Evolutionary conservation across 139 green algal species (phyloP).

Genomic region (Monoraphidium neglectum): DNA sequence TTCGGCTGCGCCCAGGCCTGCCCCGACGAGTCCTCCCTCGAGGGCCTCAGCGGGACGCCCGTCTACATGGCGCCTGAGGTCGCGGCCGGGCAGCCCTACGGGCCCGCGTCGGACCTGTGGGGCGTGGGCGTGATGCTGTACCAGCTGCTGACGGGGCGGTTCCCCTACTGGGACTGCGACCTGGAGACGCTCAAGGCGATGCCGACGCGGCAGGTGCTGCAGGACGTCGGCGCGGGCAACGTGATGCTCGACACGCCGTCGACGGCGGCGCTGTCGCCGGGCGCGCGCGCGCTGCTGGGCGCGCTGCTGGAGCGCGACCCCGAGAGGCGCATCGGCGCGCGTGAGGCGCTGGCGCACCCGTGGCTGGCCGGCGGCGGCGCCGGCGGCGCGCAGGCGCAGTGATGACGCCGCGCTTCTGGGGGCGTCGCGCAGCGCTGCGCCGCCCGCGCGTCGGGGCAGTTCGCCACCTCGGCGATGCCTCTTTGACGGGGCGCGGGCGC

Average conservation of each 20-base stretch:
- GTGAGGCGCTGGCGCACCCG: constrained; percentile 41
- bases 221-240: background rate
- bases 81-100: background rate
- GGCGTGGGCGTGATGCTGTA: constrained; percentile 41
- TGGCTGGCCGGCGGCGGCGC: constrained; percentile 24
- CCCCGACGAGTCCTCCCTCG: constrained; percentile 19
- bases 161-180: constrained; percentile 38
- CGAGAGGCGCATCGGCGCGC: constrained; percentile 39
- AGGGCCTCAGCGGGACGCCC: constrained; percentile 28
- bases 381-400: no score
- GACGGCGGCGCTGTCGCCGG: constrained; percentile 35
- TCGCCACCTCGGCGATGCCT: no score
- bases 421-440: no score
- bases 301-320: constrained; percentile 49
- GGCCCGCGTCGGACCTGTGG: constrained; percentile 36
- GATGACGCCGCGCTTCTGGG: no score
- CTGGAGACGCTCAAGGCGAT: background rate
- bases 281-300: constrained; percentile 35
- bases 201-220: constrained; percentile 14
- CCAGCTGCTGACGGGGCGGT: constrained; percentile 41
- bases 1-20: constrained; percentile 32
- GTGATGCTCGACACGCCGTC: constrained; percentile 1
- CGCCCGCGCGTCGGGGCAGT: no score
- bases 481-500: no score
- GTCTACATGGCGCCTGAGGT: constrained; percentile 44